Evolutionary conservation across 495 filamentous ascomycete species (phyloP), one percentile per base, ranked within the genome.

Genomic region (Xylaria bambusicola): DNA sequence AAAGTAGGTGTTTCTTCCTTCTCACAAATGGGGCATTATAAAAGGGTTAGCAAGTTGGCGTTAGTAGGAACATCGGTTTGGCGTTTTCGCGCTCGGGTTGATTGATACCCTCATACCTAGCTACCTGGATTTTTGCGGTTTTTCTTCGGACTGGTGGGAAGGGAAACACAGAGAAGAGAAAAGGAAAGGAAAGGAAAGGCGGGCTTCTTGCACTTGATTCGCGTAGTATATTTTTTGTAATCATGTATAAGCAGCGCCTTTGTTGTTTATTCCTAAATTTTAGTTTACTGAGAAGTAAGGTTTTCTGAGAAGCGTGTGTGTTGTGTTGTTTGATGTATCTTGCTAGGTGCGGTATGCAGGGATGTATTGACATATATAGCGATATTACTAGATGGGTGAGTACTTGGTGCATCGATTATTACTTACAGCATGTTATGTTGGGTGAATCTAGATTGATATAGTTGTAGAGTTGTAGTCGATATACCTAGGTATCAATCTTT

Each of bases 171-270:
- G 27, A 29, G 47, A n/a, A n/a, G n/a, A n/a, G n/a, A n/a, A n/a
- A n/a, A n/a, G n/a, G n/a, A n/a, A n/a, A n/a, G n/a, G n/a, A n/a
- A n/a, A n/a, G n/a, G n/a, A n/a, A n/a, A n/a, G n/a, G n/a, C n/a
- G n/a, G n/a, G n/a, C n/a, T n/a, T n/a, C n/a, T n/a, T n/a, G n/a
- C n/a, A n/a, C n/a, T 33, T 21, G 4, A 27, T 53, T 29, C 21
- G 21, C 48, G 9, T 23, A 59, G 45, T 52, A 24, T 33, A n/a
- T 47, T 50, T 17, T 12, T 59, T 59, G 56, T 59, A 59, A 59
- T 59, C 48, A 59, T 52, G 29, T 8, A 44, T 33, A 33, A 33
- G 29, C 5, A 33, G 29, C 29, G 29, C 5, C 10, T 33, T n/a
- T n/a, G n/a, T n/a, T 33, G 29, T 33, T 10, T 33, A 33, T 44